These are phyloP conservation scores for Acrocalymma vagum DNA, from an alignment of 2,329 filamentous ascomycete species.

Conservation along the genomic window DNA sequence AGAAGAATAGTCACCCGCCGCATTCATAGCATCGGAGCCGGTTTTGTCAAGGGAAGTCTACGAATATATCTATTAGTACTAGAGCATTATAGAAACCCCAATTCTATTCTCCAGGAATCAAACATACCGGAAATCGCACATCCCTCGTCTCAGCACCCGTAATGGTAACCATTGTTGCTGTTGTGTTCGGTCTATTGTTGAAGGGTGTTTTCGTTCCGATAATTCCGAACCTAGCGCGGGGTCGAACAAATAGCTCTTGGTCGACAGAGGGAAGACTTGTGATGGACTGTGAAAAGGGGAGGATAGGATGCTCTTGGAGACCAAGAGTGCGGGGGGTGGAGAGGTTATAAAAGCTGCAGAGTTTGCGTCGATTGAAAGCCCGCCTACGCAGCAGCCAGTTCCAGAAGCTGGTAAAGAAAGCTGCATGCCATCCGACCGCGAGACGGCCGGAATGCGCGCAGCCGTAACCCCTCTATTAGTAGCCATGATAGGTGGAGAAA, in stretches of 20 bases:
- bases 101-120: neutral
- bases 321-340: no score
- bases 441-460: neutral
- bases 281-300: neutral
- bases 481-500: slow-evolving; percentile 31
- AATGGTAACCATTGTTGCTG: slow-evolving; percentile 56
- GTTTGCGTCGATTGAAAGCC: no score
- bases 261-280: neutral
- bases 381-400: no score
- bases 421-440: neutral
- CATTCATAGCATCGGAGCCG: slow-evolving; percentile 97
- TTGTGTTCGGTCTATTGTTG: slow-evolving; percentile 1
- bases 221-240: slow-evolving; percentile 4
- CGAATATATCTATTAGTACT: neutral
- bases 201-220: slow-evolving; percentile 1
- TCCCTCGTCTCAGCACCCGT: slow-evolving; percentile 56
- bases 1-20: slow-evolving; percentile 88
- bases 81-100: neutral
- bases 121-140: slow-evolving; percentile 58
- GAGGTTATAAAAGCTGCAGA: no score
- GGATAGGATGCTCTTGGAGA: no score
- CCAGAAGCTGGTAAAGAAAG: no score
- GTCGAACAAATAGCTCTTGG: neutral
- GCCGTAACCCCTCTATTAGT: slow-evolving; percentile 9
- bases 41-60: slow-evolving; percentile 93